Evolutionary conservation across 768 basidiomycete species (phyloP).

Genomic region (Lactifluus rugatus): DNA sequence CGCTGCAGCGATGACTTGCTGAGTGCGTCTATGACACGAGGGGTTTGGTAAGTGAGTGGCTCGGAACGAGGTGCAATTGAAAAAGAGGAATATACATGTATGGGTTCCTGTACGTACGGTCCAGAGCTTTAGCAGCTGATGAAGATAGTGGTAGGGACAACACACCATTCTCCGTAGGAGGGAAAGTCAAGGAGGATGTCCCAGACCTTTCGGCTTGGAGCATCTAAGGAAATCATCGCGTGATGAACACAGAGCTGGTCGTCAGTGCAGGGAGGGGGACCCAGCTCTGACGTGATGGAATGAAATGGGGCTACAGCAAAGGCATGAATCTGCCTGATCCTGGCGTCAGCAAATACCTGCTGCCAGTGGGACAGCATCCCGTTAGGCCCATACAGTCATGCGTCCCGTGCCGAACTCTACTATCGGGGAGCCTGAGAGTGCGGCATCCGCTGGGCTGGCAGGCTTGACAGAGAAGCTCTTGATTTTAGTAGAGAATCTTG

Average conservation of each 20-base stretch:
- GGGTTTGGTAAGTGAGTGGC: neutral
- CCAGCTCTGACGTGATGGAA: too few species aligned
- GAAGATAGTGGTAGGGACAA: neutral
- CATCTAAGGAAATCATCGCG: conserved; percentile 1
- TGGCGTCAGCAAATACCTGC: too few species aligned
- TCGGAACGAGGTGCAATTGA: too few species aligned
- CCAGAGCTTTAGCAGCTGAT: neutral
- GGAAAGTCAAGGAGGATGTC: conserved; percentile 9
- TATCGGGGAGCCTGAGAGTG: too few species aligned
- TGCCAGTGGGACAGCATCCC: too few species aligned
- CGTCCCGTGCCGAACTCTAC: too few species aligned
- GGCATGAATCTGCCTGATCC: too few species aligned
- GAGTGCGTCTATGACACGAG: neutral
- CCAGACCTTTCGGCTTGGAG: conserved; percentile 6
- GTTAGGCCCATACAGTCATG: too few species aligned
- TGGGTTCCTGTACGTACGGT: conserved; percentile 13
- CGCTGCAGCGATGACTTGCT: conserved; percentile 1
- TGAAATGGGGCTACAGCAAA: too few species aligned
- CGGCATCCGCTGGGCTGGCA: too few species aligned
- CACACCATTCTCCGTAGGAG: conserved; percentile 9
- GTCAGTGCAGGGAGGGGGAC: neutral
- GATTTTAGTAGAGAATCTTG: too few species aligned
- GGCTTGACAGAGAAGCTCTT: too few species aligned
- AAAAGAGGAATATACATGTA: neutral
- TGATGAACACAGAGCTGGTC: neutral